Evolutionary conservation across 2,329 filamentous ascomycete genomes (phyloP).

Genomic region (Trichoderma endophyticum): DNA sequence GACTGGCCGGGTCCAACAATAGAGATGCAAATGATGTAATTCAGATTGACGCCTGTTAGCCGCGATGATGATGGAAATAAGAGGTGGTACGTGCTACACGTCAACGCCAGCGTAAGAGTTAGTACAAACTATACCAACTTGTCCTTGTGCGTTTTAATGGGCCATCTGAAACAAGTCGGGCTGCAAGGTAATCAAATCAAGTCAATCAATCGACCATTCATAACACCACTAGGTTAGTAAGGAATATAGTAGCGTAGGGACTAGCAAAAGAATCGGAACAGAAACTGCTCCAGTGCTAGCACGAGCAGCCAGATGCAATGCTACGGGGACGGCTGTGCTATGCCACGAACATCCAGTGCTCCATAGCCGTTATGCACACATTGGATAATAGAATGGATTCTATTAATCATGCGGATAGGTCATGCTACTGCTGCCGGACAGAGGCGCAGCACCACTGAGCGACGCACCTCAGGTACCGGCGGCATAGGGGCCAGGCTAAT

Average conservation of each 20-base stretch:
- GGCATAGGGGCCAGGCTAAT: neutral
- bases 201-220: neutral
- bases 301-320: neutral
- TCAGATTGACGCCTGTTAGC: slow-evolving; percentile 16
- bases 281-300: neutral
- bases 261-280: neutral
- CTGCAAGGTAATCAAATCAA: neutral
- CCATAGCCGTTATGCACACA: neutral
- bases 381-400: neutral
- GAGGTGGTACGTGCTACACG: slow-evolving; percentile 15
- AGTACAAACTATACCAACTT: neutral
- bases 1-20: slow-evolving; percentile 11
- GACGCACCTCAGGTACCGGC: neutral
- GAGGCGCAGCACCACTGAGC: slow-evolving; percentile 4
- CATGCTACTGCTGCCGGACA: neutral
- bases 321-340: neutral
- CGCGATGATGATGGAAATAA: slow-evolving; percentile 14
- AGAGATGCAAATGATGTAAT: slow-evolving; percentile 17
- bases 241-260: neutral
- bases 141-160: neutral
- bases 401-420: neutral
- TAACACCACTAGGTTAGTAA: neutral
- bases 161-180: neutral
- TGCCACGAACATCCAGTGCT: neutral
- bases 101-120: neutral